These are phyloP conservation scores for Moniliella sp. DNA, from an alignment of 1,284 basidiomycete species.

Conservation along the genomic window DNA sequence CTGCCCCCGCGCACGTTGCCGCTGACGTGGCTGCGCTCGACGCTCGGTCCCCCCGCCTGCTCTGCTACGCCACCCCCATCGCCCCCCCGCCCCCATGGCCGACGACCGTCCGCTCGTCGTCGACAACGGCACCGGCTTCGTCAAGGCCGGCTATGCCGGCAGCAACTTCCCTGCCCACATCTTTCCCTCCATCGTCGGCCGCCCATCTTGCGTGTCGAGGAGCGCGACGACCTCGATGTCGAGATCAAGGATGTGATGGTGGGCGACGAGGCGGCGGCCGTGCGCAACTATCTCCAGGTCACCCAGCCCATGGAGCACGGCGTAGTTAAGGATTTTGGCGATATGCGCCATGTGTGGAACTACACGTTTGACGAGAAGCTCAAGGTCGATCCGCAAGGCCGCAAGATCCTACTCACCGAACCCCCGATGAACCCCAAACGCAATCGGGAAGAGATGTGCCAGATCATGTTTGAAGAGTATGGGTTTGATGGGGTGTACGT, in stretches of 20 bases:
- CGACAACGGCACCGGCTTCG: conserved; percentile 79
- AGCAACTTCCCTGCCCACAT: conserved; percentile 83
- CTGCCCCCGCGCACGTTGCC: too few relatives aligned
- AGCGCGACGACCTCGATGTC: conserved; percentile 50
- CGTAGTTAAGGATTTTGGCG: conserved; percentile 93
- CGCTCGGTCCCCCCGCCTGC: too few relatives aligned
- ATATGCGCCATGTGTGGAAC: conserved; percentile 93
- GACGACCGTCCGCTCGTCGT: conserved; percentile 56
- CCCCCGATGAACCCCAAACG: conserved; percentile 97
- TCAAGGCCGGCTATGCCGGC: conserved; percentile 80
- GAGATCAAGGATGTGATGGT: conserved; percentile 74
- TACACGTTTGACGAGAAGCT: conserved; percentile 96
- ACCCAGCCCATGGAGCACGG: conserved; percentile 98
- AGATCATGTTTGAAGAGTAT: conserved; percentile 99
- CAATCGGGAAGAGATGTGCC: conserved; percentile 80
- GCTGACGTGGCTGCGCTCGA: too few relatives aligned
- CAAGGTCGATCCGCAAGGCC: conserved; percentile 59
- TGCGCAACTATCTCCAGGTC: conserved; percentile 83
- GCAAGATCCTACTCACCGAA: conserved; percentile 83
- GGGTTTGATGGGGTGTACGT: conserved; percentile 88
- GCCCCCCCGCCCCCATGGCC: too few relatives aligned
- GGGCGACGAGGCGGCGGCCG: conserved; percentile 78
- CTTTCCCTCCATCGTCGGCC: conserved; percentile 85
- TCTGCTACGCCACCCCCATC: too few relatives aligned
- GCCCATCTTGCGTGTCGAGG: conserved; percentile 88